Evolutionary conservation across 2,329 filamentous ascomycete genomes (phyloP), one percentile per base, ranked within the genome.

Genomic region (Scedosporium aurantiacum): DNA sequence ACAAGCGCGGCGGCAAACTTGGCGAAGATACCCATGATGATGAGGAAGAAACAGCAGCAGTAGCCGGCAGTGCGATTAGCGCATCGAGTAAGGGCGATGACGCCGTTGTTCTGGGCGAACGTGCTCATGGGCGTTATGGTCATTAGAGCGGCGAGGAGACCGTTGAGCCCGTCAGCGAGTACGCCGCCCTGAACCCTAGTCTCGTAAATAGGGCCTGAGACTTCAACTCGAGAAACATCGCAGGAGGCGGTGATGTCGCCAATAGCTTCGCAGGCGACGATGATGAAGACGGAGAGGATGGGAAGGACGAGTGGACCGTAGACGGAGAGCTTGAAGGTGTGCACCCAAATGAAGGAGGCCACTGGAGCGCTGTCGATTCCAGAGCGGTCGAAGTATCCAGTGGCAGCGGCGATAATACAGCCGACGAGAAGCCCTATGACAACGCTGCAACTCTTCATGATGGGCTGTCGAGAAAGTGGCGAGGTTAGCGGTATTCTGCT

Each of bases 81-180:
- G 70, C 89, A 93, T 16, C 89, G 82, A 0, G 90, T 94, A 54
- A 94, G 78, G 0, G 89, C 87, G 63, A 94, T 92, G 59, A 93
- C 88, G 41, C 89, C 89, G 70, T 93, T 92, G 76, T 93, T 93
- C 71, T 92, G 89, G 0, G 89, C 89, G 66, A 92, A 92, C 0
- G 86, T 88, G 1, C 84, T 86, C 83, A 92, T 89, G 32, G 89
- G 89, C 0, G 88, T 89, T 66, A 90, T 89, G 57, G 89, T 93
- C 76, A 86, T 88, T 37, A 94, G 80, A 0, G 85, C 88, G 16
- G 89, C 88, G 16, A 93, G 76, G 65, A 91, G 75, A 41, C 89
- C 88, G 67, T 90, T 90, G 58, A 91, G 66, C 0, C 89, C 90
- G 66, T 94, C 90, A 0, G 89, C 88, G 3, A 94, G 73, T 16